Base-by-base conservation (phyloP, 176 grass and related monocot genomes). In the Secale cereale region DNA sequence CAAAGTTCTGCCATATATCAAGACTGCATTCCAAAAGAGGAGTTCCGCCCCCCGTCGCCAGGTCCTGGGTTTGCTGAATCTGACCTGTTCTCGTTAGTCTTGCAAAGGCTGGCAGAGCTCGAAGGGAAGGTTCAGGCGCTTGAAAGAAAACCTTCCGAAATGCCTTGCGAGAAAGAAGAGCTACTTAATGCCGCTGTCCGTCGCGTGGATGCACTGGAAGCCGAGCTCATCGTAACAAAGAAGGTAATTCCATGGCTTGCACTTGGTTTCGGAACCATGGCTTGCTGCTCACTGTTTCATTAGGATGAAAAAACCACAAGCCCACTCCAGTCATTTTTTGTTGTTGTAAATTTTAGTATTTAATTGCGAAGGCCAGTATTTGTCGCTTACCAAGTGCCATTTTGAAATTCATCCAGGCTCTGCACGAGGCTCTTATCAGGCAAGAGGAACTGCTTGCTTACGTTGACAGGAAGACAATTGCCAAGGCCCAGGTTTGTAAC, bases 111-210 rank as follows among this genome's bases (percentile, higher is more conserved):
- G 46, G 86, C 79, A 82, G 89, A 99, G 63, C 88, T 99, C 19
- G 97, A 99, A 89, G 91, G 86, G 76, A 99, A 99, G 84, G 78
- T 99, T 67, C 77, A 88, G 78, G 85, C 89, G 78, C 93, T 99
- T 78, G 84, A 96, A 83, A 89, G 86, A 67, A 99, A 95, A 46
- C 93, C 91, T 80, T 96, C 81, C 79, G 91, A 99, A 81, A 96
- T 99, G 97, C 97, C 97, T 36, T 88, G 86, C 6, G 97, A 99
- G 88, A 96, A 99, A 83, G 97, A 99, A 88, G 97, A 99, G 84
- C 68, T 99, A 65, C 97, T 99, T 78, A 86, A 94, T 65, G 97
- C 97, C 14, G 93, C 93, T n/a, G 90, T 99, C n/a, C 62, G 80
- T 16, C 93, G 97, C 5, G 91, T 99, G 59, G 97, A 99, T 89